phyloP scores from a whole-genome alignment of 176 grass and related monocot species.

The Oryza glumipatula region DNA sequence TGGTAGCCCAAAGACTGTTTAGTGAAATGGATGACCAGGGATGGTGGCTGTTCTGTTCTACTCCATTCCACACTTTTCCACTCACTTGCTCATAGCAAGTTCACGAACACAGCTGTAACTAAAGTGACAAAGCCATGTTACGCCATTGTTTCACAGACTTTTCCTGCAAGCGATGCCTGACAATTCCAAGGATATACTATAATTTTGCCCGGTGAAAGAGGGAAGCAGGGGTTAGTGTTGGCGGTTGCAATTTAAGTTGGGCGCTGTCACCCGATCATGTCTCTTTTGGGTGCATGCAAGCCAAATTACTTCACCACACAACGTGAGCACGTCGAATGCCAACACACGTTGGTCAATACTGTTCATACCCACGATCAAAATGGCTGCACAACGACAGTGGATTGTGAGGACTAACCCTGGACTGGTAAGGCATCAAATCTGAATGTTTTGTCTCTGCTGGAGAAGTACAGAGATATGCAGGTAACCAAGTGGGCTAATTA shows the following conservation, averaged over 20 bases:
- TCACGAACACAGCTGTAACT: neutral
- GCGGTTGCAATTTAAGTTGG: neutral
- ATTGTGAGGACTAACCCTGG: neutral
- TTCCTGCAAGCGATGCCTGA: neutral
- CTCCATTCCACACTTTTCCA: neutral
- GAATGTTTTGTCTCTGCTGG: neutral
- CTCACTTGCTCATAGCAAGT: neutral
- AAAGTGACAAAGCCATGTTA: neutral
- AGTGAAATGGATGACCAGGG: neutral
- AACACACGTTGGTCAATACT: neutral
- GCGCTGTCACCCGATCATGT: neutral
- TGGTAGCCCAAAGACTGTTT: neutral
- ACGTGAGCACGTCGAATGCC: neutral
- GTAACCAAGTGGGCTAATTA: neutral
- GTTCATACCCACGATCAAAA: neutral
- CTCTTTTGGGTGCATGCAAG: too few relatives aligned
- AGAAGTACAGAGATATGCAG: neutral
- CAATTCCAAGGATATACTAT: too few relatives aligned
- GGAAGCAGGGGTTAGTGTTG: neutral
- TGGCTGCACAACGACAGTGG: constrained; percentile 1
- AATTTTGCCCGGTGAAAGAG: too few relatives aligned
- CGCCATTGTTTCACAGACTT: neutral
- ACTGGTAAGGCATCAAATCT: neutral
- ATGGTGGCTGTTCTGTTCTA: neutral
- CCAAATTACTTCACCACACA: neutral